These are phyloP conservation scores for Linanthus parryae DNA, from an alignment of 148 eudicot species.

Conservation along the genomic window DNA sequence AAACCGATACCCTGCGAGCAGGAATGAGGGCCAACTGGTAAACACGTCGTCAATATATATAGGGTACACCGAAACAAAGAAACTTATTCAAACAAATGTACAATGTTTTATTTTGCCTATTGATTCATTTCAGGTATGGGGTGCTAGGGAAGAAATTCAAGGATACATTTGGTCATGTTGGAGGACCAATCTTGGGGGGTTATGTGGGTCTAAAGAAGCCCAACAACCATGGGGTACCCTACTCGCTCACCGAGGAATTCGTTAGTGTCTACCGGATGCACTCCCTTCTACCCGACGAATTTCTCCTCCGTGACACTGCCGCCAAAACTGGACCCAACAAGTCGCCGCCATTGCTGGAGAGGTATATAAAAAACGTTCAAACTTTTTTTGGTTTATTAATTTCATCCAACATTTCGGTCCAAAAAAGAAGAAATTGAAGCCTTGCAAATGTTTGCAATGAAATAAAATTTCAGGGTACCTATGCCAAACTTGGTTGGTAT, in stretches of 20 bases:
- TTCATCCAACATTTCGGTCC: background rate
- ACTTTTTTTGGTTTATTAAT: background rate
- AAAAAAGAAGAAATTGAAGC: too few relatives aligned
- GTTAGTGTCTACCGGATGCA: conserved; percentile 45
- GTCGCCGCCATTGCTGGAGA: conserved; percentile 18
- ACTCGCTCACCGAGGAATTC: conserved; percentile 42
- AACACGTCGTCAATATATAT: background rate
- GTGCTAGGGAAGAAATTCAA: conserved; percentile 36
- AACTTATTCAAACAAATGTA: background rate
- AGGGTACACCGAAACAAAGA: background rate
- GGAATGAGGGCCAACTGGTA: conserved; percentile 39
- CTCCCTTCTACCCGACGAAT: conserved; percentile 28
- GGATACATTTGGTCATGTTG: conserved; percentile 32
- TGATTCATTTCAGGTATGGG: conserved; percentile 27
- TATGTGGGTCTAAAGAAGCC: conserved; percentile 31
- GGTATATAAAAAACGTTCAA: conserved; percentile 14
- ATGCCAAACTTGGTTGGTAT: conserved; percentile 22
- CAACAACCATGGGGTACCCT: conserved; percentile 32
- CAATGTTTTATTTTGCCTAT: background rate
- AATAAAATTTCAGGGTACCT: conserved; percentile 18
- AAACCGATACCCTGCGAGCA: conserved; percentile 30
- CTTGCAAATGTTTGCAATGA: too few relatives aligned
- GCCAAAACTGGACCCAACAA: conserved; percentile 26
- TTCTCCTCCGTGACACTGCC: conserved; percentile 22
- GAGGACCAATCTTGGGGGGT: conserved; percentile 22